Conservation (phyloP, 805 yeast genomes). For the Debaryomyces hansenii region DNA sequence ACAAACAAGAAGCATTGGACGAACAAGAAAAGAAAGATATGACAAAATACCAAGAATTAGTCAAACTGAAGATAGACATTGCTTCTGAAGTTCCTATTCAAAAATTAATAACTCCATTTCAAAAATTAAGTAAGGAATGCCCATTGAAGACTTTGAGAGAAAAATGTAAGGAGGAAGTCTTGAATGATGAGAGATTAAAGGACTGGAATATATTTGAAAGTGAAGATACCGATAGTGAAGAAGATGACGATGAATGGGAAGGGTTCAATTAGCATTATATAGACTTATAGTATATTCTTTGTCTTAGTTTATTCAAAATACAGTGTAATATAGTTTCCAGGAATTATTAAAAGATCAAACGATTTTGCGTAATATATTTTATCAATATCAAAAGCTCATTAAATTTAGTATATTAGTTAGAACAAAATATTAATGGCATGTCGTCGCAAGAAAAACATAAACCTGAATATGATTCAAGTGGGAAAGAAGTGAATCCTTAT, state of each 20-base stretch:
- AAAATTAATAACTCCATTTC: slow-evolving; percentile 60
- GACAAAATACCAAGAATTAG: slow-evolving; percentile 24
- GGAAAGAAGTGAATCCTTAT: slow-evolving; percentile 24
- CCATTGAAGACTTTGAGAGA: slow-evolving; percentile 62
- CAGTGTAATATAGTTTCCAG: not conserved
- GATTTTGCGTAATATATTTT: not conserved
- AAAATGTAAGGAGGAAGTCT: slow-evolving; percentile 64
- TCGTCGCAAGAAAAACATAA: not conserved
- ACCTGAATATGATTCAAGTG: not conserved
- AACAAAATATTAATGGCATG: not conserved
- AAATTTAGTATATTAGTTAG: not conserved
- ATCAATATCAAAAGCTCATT: not conserved
- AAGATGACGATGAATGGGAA: slow-evolving; percentile 18
- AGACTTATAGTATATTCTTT: slow-evolving; percentile 2
- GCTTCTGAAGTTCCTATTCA: slow-evolving; percentile 52
- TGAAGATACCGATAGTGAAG: slow-evolving; percentile 18
- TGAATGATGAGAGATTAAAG: slow-evolving; percentile 60
- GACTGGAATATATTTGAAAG: slow-evolving; percentile 59
- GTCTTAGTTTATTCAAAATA: not conserved
- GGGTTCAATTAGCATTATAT: slow-evolving; percentile 24
- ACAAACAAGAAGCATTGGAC: slow-evolving; percentile 42
- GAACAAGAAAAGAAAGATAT: slow-evolving; percentile 34
- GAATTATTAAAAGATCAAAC: not conserved
- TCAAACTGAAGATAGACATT: slow-evolving; percentile 26
- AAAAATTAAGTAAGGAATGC: slow-evolving; percentile 46